Conservation (phyloP, 352 stramenopile species). For the Poterioochromonas sp. region DNA sequence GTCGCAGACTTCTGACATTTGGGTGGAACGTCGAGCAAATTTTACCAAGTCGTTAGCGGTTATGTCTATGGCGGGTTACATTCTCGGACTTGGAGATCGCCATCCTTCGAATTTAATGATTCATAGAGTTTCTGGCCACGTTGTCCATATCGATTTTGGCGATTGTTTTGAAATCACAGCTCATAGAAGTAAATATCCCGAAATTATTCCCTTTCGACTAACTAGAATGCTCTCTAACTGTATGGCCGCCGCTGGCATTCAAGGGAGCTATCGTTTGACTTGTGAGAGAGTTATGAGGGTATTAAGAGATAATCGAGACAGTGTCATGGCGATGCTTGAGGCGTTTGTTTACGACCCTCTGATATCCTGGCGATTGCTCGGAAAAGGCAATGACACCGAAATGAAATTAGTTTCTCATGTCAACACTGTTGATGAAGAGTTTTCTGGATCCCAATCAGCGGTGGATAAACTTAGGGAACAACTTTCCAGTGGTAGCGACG, state of each 20-base stretch:
- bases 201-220: slow-evolving; percentile 97
- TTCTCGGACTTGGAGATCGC: slow-evolving; percentile 95
- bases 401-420: not conserved
- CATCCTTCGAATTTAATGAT: slow-evolving; percentile 99
- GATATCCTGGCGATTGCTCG: slow-evolving; percentile 85
- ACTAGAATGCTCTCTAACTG: slow-evolving; percentile 97
- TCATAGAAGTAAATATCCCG: slow-evolving; percentile 95
- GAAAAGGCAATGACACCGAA: not conserved
- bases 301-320: slow-evolving; percentile 90
- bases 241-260: slow-evolving; percentile 94
- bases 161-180: slow-evolving; percentile 98
- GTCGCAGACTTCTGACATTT: slow-evolving; percentile 93
- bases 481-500: no score
- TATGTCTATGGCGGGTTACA: slow-evolving; percentile 99
- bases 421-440: no score
- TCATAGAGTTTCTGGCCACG: slow-evolving; percentile 81
- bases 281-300: slow-evolving; percentile 91
- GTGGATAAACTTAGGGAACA: no score
- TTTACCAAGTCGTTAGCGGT: slow-evolving; percentile 92
- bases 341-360: slow-evolving; percentile 99
- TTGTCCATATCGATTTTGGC: slow-evolving; percentile 93
- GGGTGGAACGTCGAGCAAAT: slow-evolving; percentile 91
- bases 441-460: no score
- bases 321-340: slow-evolving; percentile 97
- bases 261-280: slow-evolving; percentile 94